These are phyloP conservation scores for Chalciporus sp. DNA, from an alignment of 1,284 basidiomycete genomes.

Conservation along the genomic window DNA sequence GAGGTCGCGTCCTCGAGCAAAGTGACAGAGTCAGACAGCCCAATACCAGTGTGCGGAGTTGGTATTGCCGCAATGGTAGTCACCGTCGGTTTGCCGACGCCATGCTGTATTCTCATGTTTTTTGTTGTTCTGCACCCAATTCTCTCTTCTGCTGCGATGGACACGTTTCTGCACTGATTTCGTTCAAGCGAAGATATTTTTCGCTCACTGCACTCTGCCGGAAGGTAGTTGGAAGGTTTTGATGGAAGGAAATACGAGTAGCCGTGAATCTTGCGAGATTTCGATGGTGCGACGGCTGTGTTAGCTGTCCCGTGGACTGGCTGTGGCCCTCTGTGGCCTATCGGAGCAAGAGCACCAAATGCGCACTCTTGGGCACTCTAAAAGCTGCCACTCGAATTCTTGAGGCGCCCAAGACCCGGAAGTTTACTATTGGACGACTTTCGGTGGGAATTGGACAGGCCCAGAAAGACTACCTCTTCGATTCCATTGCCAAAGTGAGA, in stretches of 20 bases:
- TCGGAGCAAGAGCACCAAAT: constrained; percentile 8
- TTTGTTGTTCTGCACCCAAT: constrained; percentile 2
- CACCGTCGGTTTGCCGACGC: constrained; percentile 19
- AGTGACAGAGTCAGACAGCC: constrained; percentile 9
- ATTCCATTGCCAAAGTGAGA: constrained; percentile 39
- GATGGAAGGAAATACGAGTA: constrained; percentile 7
- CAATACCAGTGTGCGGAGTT: constrained; percentile 14
- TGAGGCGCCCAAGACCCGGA: constrained; percentile 17
- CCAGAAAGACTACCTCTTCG: constrained; percentile 30
- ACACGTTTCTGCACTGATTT: constrained; percentile 1
- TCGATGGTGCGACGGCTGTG: constrained; percentile 5
- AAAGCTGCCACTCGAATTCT: constrained; percentile 4
- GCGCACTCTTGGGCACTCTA: neutral
- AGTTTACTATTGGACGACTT: constrained; percentile 1
- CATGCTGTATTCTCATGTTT: constrained; percentile 23
- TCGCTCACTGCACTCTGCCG: neutral
- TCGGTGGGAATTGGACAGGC: constrained; percentile 34
- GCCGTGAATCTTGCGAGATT: constrained; percentile 5
- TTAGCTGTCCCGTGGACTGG: constrained; percentile 6
- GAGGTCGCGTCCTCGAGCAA: constrained; percentile 19
- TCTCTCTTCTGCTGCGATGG: constrained; percentile 5
- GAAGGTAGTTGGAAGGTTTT: constrained; percentile 4
- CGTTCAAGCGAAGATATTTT: constrained; percentile 9
- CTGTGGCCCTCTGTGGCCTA: constrained; percentile 1
- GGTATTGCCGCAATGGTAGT: constrained; percentile 6